Conservation (phyloP, 2,329 filamentous ascomycete genomes). For the Tolypocladium tropicale region DNA sequence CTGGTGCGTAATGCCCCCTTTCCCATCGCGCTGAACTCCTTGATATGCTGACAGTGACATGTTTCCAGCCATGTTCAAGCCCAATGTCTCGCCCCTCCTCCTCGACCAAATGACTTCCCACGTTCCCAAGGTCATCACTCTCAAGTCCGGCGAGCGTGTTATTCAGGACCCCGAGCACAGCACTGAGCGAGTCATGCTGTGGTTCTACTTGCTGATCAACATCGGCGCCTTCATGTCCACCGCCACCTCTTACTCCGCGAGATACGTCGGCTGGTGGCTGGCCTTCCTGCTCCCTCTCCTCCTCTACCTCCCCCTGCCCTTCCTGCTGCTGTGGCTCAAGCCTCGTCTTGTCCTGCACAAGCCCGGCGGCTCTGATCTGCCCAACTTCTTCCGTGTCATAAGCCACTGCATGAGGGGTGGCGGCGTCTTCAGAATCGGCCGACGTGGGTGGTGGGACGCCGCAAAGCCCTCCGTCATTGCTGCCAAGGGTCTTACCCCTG, state of each 20-base stretch:
- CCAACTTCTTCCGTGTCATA: constrained; percentile 47
- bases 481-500: constrained; percentile 32
- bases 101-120: constrained; percentile 55
- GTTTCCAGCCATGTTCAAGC: constrained; percentile 49
- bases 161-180: constrained; percentile 60
- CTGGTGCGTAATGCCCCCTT: constrained; percentile 25
- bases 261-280: constrained; percentile 40
- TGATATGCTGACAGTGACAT: background rate
- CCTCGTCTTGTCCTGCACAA: constrained; percentile 45
- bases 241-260: constrained; percentile 41
- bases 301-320: constrained; percentile 48
- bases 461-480: constrained; percentile 43
- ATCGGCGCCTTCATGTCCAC: constrained; percentile 42
- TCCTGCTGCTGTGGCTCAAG: constrained; percentile 45
- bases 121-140: constrained; percentile 22
- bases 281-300: constrained; percentile 33
- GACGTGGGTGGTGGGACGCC: constrained; percentile 46
- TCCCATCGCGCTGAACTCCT: background rate
- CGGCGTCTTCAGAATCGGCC: constrained; percentile 40
- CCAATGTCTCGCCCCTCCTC: constrained; percentile 59
- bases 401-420: constrained; percentile 40
- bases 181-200: constrained; percentile 55
- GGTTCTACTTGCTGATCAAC: constrained; percentile 48
- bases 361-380: constrained; percentile 56
- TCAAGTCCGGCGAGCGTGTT: constrained; percentile 48